A percentile compares a stretch with the other conserved stretches of the same genome.
phyloP scores from a whole-genome alignment of 2,329 filamentous ascomycete genomes.

The Talaromyces sp. region DNA sequence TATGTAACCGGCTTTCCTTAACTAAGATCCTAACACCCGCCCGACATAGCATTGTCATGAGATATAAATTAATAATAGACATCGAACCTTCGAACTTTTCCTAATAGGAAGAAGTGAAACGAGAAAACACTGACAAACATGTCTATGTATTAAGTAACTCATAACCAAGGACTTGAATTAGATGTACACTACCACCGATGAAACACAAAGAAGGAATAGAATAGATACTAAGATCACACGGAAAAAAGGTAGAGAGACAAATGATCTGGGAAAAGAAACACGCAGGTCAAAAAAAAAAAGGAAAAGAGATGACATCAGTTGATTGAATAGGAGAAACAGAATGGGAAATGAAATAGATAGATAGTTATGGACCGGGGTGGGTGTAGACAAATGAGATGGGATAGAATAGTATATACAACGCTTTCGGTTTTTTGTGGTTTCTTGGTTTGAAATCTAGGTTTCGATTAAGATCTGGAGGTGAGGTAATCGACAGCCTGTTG shows the following conservation, averaged over 20 bases:
- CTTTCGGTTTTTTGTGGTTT: not conserved
- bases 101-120: too few relatives aligned
- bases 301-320: too few relatives aligned
- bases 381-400: not conserved
- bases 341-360: not conserved
- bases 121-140: not conserved
- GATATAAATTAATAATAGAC: not conserved
- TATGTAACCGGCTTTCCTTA: too few relatives aligned
- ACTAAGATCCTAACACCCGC: too few relatives aligned
- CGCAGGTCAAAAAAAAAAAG: not conserved
- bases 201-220: not conserved
- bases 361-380: not conserved
- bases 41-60: too few relatives aligned
- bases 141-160: not conserved
- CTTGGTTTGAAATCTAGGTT: not conserved
- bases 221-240: too few relatives aligned
- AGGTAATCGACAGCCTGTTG: slow-evolving; percentile 37
- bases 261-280: not conserved
- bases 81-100: too few relatives aligned
- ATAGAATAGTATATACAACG: slow-evolving; percentile 8
- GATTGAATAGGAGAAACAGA: not conserved
- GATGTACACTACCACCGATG: not conserved
- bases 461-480: slow-evolving; percentile 34
- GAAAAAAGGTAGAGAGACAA: too few relatives aligned
- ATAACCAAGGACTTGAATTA: not conserved